These are phyloP conservation scores for Neolentinus lepideus DNA, from an alignment of 1,284 basidiomycete genomes.

Conservation along the genomic window DNA sequence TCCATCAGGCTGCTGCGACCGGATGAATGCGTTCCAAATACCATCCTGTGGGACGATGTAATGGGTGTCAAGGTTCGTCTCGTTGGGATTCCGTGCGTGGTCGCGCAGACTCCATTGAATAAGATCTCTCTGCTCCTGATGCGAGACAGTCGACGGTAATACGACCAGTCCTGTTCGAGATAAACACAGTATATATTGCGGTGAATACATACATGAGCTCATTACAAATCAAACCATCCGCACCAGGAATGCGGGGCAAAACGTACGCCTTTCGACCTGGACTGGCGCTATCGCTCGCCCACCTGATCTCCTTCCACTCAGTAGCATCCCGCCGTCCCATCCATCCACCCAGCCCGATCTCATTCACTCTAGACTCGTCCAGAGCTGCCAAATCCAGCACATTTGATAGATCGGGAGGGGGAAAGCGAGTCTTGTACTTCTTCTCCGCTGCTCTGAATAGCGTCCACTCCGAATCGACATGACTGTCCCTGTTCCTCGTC, in stretches of 20 bases:
- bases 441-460: constrained; percentile 73
- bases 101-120: constrained; percentile 64
- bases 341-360: constrained; percentile 40
- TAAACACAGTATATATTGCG: not conserved
- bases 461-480: constrained; percentile 49
- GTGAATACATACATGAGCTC: constrained; percentile 17
- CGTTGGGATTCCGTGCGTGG: constrained; percentile 75
- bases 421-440: constrained; percentile 67
- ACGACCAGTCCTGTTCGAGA: constrained; percentile 64
- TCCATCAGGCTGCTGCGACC: constrained; percentile 21
- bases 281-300: constrained; percentile 11
- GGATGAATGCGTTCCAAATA: constrained; percentile 60
- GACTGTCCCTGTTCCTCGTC: constrained; percentile 41
- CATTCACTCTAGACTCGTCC: constrained; percentile 30
- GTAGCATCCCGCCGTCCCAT: constrained; percentile 33
- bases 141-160: constrained; percentile 64
- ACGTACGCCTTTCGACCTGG: constrained; percentile 28
- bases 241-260: constrained; percentile 52
- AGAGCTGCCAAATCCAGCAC: constrained; percentile 58
- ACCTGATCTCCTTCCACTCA: constrained; percentile 24
- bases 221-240: constrained; percentile 16
- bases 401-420: constrained; percentile 60
- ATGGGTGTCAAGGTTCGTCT: constrained; percentile 83
- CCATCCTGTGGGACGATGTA: constrained; percentile 68
- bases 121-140: constrained; percentile 55